Base-by-base conservation (phyloP, 768 basidiomycete species). In the Suillus subluteus region DNA sequence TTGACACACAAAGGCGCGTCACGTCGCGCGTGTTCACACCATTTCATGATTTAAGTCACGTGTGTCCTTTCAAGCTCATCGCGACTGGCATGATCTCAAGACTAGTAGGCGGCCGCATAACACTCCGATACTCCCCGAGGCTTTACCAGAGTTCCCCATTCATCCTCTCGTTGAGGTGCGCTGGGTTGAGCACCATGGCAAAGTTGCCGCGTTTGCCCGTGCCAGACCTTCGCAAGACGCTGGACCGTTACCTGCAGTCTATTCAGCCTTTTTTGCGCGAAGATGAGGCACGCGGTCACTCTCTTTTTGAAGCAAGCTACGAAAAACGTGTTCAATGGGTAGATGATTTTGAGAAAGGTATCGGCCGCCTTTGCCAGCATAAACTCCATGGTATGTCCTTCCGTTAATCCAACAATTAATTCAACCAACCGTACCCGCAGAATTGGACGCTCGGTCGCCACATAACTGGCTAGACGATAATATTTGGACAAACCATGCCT, bases 381-480 rank as follows among this genome's bases (percentile, higher is more conserved):
- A 82, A 94, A 54, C 79, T 97, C 62, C 78, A 88, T 68, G 92
- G 94, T 92, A 69, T 64, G 84, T 79, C 44, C 44, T 43, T 32
- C 38, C n/a, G 11, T 30, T 37, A 13, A 58, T n/a, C 43, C 12
- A 32, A 18, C 11, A 43, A 21, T 43, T 21, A 12, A 43, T 43
- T 18, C 18, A 30, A 41, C 11, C 21, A 23, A 41, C 16, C 18
- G 11, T 43, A 8, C 38, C 23, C 6, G 8, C 58, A 61, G 59
- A 61, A 21, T 30, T 61, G 41, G 95, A 97, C 79, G 87, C 83
- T 70, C 79, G 82, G 1, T 96, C 95, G 8, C 94, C 95, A 0
- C 82, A 90, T 75, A 98, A 97, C 74, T 99, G 96, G 96, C 85
- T 99, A 13, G 87, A 96, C 69, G 96, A 98, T 75, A 95, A 92